Base-by-base conservation (phyloP, 1,139 yeast genomes). In the Geotrichum macrosporum region DNA sequence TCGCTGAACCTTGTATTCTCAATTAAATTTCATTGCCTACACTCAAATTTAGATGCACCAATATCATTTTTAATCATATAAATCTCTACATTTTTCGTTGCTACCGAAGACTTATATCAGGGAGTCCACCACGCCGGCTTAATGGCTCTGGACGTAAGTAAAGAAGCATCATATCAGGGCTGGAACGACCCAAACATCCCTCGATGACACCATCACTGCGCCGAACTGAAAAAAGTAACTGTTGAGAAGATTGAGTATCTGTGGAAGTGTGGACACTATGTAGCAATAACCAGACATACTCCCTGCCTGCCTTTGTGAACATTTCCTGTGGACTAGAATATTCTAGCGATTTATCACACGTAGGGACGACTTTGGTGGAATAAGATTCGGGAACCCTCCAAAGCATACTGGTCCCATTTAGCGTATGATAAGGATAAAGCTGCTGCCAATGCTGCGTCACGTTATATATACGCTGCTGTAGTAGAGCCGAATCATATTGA, bases 51-150 rank as follows among this genome's bases (percentile, higher is more conserved):
- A n/a, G n/a, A n/a, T n/a, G n/a, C n/a, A n/a, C n/a, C n/a, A n/a
- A n/a, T n/a, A n/a, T n/a, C n/a, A n/a, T n/a, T n/a, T n/a, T n/a
- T n/a, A n/a, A 35, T 22, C 21, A 35, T 16, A 16, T 2, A 3
- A 21, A 15, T 30, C 5, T 18, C 41, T 30, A 43, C 10, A 35
- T 27, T 3, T n/a, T n/a, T n/a, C n/a, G n/a, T n/a, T n/a, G n/a
- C n/a, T n/a, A n/a, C n/a, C n/a, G n/a, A n/a, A 13, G 29, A 9
- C 41, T 46, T 2, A 46, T n/a, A 35, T 46, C 49, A 31, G 41
- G 30, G n/a, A 35, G 12, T 22, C 41, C 45, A 9, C 39, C 36
- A 19, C 19, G 26, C 4, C 12, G 42, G 24, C 15, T 5, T 5
- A 27, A 16, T 6, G 16, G 13, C 26, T 33, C 39, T 12, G 44